Percentiles rank a stretch among this genome's conserved stretches.
Conservation (phyloP, 805 yeast genomes). For the Geotrichum ghanense region DNA sequence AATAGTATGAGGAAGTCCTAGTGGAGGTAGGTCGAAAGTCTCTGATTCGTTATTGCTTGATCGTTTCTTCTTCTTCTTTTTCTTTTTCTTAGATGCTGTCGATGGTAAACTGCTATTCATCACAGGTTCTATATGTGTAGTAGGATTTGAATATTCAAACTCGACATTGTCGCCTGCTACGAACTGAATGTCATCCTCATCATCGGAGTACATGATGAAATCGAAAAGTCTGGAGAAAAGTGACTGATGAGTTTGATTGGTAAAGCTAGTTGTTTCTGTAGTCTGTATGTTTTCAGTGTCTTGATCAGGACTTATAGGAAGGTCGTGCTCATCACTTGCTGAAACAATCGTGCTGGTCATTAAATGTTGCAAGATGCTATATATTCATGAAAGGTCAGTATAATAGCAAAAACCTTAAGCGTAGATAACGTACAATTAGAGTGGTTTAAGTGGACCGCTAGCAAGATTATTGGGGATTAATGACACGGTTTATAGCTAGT, state of each 20-base stretch:
- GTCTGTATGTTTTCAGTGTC: no score
- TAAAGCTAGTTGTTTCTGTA: no score
- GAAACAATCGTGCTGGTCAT: no score
- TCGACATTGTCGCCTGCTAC: slow-evolving; percentile 24
- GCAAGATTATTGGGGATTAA: no score
- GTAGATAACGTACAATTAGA: no score
- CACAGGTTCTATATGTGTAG: neutral
- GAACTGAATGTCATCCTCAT: slow-evolving; percentile 11
- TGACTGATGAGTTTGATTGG: neutral
- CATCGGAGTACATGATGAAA: neutral
- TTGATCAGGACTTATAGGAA: no score
- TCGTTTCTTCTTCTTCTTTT: slow-evolving; percentile 25
- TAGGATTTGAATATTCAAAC: slow-evolving; percentile 21
- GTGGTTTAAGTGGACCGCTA: no score
- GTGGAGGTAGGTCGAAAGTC: neutral
- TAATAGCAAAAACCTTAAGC: no score
- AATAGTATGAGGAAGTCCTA: neutral
- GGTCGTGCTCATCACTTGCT: no score
- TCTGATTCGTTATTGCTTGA: slow-evolving; percentile 6
- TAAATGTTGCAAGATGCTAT: no score
- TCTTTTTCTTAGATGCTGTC: slow-evolving; percentile 20
- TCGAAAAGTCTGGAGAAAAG: neutral
- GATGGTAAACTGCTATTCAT: slow-evolving; percentile 1
- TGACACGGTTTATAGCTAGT: no score
- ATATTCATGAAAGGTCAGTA: no score